Evolutionary conservation across 805 yeast species (phyloP), one percentile per base, ranked within the genome.

Genomic region (Metschnikowia hibisci): DNA sequence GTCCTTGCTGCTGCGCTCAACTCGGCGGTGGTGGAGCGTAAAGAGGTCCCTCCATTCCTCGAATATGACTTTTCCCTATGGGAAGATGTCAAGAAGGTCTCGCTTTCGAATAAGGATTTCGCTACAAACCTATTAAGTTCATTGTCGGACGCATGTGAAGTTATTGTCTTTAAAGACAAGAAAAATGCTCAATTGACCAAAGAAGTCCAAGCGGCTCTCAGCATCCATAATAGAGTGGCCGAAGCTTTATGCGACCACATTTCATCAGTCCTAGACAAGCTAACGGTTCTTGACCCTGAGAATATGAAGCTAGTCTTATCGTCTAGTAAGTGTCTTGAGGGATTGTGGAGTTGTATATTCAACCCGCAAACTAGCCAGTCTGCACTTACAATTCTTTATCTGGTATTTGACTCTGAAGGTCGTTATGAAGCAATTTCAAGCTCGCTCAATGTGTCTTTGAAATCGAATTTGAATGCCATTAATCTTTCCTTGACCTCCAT

Each of bases 321-420:
- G 1, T 54, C 62, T n/a, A 42, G 41, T 0, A 60, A 63, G 2
- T 73, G 80, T 4, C 67, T 83, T 37, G 57, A 60, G n/a, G 84
- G 90, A 0, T 73, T 85, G 43, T 84, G 95, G 87, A 74, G 88
- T 1, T 80, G 87, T 56, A 65, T 87, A 2, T 78, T 87, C 42
- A 79, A 90, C 0, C 79, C 89, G 0, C 69, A 76, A 13, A 62
- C 83, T 3, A 83, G 81, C 46, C 88, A 87, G 56, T 73, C 82
- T 1, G 84, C 90, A 1, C 73, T 85, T 5, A 83, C 83, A 48
- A 71, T 87, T 15, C 59, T 89, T 3, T 83, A 84, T 54, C 91
- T 86, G 51, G 78, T 86, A 0, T 84, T 78, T 60, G 95, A 88
- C 59, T 81, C 79, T 43, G 67, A 64, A 28, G 96, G 90, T 13